These are phyloP conservation scores for Vigna trinervia DNA, from an alignment of 306 rosid genomes.

Conservation along the genomic window DNA sequence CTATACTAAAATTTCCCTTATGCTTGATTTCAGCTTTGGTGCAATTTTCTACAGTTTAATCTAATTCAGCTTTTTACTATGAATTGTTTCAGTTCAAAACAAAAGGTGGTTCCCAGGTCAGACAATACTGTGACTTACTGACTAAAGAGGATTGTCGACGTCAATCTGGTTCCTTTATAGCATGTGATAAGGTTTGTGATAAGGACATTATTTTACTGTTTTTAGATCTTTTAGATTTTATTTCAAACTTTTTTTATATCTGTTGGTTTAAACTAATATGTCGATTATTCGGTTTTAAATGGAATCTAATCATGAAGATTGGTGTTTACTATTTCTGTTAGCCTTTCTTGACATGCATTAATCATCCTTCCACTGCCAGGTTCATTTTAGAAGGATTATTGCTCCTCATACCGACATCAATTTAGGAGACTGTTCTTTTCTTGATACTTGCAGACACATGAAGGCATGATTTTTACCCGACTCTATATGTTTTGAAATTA, in stretches of 20 bases:
- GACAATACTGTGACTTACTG: slow-evolving; percentile 84
- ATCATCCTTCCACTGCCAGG: slow-evolving; percentile 60
- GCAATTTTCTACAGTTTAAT: slow-evolving; percentile 1
- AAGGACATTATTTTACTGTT: slow-evolving; percentile 26
- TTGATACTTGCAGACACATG: slow-evolving; percentile 99
- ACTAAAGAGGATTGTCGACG: slow-evolving; percentile 97
- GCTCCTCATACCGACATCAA: slow-evolving; percentile 96
- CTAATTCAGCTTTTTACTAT: slow-evolving; percentile 41
- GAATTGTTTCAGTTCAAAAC: slow-evolving; percentile 78
- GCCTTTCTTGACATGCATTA: slow-evolving; percentile 24
- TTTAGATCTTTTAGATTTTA: slow-evolving; percentile 3
- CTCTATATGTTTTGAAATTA: slow-evolving; percentile 2
- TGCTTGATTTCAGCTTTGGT: slow-evolving; percentile 16
- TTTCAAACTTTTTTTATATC: slow-evolving; percentile 5
- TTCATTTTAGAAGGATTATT: slow-evolving; percentile 93
- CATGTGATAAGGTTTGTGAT: slow-evolving; percentile 90
- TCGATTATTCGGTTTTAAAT: slow-evolving; percentile 14
- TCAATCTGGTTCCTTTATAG: slow-evolving; percentile 77
- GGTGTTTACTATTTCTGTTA: slow-evolving; percentile 6
- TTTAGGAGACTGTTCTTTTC: slow-evolving; percentile 96
- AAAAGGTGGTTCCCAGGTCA: slow-evolving; percentile 87
- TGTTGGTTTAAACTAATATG: slow-evolving; percentile 25
- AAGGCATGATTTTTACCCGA: slow-evolving; percentile 65
- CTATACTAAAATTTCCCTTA: slow-evolving; percentile 6
- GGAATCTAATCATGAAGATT: neutral